These are phyloP conservation scores for Aspergillus brasiliensis DNA, from an alignment of 2,329 filamentous ascomycete species.

Conservation along the genomic window DNA sequence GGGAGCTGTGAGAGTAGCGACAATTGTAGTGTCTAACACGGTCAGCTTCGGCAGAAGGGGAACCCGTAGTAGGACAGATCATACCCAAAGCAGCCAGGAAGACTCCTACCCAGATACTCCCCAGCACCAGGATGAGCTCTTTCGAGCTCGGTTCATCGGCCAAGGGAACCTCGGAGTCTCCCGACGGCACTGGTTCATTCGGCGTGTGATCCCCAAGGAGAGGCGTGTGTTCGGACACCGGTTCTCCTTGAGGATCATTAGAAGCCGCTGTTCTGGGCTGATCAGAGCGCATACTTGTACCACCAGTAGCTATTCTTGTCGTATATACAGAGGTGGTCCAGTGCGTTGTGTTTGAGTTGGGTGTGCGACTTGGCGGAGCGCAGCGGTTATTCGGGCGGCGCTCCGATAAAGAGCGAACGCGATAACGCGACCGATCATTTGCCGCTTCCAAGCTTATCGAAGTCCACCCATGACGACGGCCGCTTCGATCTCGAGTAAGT, in stretches of 20 bases:
- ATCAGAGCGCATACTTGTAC: conserved; percentile 14
- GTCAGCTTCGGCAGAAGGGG: background rate
- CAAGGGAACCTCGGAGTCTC: conserved; percentile 24
- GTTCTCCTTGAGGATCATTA: conserved; percentile 7
- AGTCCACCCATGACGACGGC: no score
- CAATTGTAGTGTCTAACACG: conserved; percentile 70
- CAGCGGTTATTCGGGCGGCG: conserved; percentile 10
- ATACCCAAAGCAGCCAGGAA: conserved; percentile 60
- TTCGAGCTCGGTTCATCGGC: conserved; percentile 51
- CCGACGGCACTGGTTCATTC: conserved; percentile 11
- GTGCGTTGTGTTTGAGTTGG: background rate
- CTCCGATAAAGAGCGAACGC: no score
- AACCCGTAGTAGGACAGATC: background rate
- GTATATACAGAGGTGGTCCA: background rate
- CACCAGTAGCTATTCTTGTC: background rate
- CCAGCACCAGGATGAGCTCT: conserved; percentile 52
- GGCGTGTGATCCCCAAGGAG: conserved; percentile 27
- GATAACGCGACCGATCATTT: background rate
- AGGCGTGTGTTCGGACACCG: conserved; percentile 35
- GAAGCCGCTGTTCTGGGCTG: conserved; percentile 4
- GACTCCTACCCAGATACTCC: conserved; percentile 55
- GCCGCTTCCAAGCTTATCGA: no score
- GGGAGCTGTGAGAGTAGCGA: conserved; percentile 80
- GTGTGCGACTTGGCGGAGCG: background rate
- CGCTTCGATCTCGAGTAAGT: no score